Evolutionary conservation across 2,329 filamentous ascomycete genomes (phyloP), one percentile per base, ranked within the genome.

Genomic region (Drechslera avenae): DNA sequence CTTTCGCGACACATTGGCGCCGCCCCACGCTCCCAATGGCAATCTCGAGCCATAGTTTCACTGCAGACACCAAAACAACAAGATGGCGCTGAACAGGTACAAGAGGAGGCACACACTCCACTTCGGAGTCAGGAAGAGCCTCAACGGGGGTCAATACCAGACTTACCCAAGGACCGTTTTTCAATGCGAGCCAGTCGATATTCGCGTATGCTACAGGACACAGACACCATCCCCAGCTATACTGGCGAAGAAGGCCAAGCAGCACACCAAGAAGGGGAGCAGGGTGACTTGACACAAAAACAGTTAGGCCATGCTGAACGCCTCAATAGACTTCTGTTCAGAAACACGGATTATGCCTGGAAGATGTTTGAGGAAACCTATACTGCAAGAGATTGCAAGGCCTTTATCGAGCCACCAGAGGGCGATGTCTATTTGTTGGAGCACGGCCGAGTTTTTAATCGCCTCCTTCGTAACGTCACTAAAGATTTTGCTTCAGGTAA

Each of bases 41-140:
- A 68, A 39, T 47, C 64, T 26, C 56, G 59, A 54, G 66, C 69
- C 45, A 67, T 73, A 47, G 50, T 69, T 34, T 72, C 69, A 37
- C 52, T 73, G 26, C 57, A 57, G 23, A 50, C 40, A 7, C 31
- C 39, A 19, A 48, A 52, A 21, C 52, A 56, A 28, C 53, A 46
- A 32, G 39, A 50, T 37, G 36, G 42, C 17, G 14, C 52, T 35
- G 47, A 56, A 40, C 14, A 43, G 12, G 26, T 48, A 34, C 17
- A 33, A 21, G 21, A 56, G 30, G 44, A 59, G 9, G 46, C 57
- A 36, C 40, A 55, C 6, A 14, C 43, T 9, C 26, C 13, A 26
- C 16, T 46, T 2, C 39, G 44, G 14, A 45, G 50, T 16, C 46
- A 58, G 28, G 31, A 37, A 32, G 50, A 43, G 7, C 35, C 39